Conservation (phyloP, 2,329 filamentous ascomycete genomes). For the Monosporascus sp. region DNA sequence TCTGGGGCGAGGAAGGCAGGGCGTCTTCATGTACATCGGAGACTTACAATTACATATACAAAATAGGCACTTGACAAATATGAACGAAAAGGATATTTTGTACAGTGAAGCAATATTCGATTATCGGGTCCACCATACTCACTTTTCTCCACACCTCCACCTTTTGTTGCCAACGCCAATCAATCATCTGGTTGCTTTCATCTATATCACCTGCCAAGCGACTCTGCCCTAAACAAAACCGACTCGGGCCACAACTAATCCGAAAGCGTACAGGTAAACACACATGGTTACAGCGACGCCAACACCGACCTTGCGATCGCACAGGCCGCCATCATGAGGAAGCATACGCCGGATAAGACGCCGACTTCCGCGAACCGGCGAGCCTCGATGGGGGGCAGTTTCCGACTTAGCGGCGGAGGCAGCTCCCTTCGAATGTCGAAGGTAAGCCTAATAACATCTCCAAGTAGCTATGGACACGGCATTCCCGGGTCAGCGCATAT, state of each 20-base stretch:
- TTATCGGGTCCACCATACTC: too few species aligned
- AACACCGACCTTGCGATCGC: background rate
- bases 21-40: too few species aligned
- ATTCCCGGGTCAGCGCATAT: background rate
- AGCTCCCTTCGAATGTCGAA: slow-evolving; percentile 21
- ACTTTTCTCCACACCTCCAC: too few species aligned
- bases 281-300: background rate
- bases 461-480: background rate
- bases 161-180: too few species aligned
- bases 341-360: background rate
- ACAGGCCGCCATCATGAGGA: background rate
- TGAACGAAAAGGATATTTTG: too few species aligned
- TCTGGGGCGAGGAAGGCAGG: too few species aligned
- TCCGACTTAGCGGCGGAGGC: slow-evolving; percentile 19
- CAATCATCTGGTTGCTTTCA: background rate
- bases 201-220: background rate
- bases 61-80: too few species aligned
- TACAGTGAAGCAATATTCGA: too few species aligned
- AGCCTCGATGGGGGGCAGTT: background rate
- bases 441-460: slow-evolving; percentile 14
- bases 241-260: background rate
- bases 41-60: too few species aligned
- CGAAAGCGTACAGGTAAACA: background rate
- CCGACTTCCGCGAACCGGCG: background rate
- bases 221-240: background rate